Evolutionary conservation across 176 grass and related monocot genomes (phyloP).

Genomic region (Cenchrus fungigraminus): DNA sequence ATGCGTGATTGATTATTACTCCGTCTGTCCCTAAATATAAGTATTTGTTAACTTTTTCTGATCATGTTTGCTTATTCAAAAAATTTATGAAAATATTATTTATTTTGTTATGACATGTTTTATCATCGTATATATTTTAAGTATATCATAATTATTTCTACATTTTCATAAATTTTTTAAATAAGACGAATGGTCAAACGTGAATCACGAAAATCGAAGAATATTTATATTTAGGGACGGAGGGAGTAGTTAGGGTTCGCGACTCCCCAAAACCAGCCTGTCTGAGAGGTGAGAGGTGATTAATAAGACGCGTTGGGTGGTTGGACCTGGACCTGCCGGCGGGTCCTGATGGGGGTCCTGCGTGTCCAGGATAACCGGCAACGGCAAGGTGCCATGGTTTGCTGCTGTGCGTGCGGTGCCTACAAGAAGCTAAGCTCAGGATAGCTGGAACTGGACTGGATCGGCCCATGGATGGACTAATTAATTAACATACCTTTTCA

Average conservation of each 20-base stretch:
- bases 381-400: not conserved
- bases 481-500: not conserved
- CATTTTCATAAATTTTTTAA: too few relatives aligned
- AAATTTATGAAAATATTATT: too few relatives aligned
- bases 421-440: not conserved
- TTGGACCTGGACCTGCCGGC: not conserved
- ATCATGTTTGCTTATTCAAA: too few relatives aligned
- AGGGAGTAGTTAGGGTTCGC: constrained; percentile 32
- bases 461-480: not conserved
- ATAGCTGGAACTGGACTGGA: constrained; percentile 2
- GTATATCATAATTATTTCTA: too few relatives aligned
- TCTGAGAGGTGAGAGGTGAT: constrained; percentile 15
- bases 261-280: constrained; percentile 51
- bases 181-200: too few relatives aligned
- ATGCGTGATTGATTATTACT: too few relatives aligned
- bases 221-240: not conserved
- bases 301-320: constrained; percentile 16
- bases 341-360: too few relatives aligned
- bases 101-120: too few relatives aligned
- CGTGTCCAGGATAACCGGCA: not conserved
- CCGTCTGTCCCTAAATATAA: too few relatives aligned
- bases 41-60: too few relatives aligned
- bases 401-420: not conserved
- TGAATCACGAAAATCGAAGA: too few relatives aligned
- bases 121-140: too few relatives aligned